Evolutionary conservation across 2,329 filamentous ascomycete species (phyloP), one percentile per base, ranked within the genome.

Genomic region (Stachybotrys chlorohalonatus): DNA sequence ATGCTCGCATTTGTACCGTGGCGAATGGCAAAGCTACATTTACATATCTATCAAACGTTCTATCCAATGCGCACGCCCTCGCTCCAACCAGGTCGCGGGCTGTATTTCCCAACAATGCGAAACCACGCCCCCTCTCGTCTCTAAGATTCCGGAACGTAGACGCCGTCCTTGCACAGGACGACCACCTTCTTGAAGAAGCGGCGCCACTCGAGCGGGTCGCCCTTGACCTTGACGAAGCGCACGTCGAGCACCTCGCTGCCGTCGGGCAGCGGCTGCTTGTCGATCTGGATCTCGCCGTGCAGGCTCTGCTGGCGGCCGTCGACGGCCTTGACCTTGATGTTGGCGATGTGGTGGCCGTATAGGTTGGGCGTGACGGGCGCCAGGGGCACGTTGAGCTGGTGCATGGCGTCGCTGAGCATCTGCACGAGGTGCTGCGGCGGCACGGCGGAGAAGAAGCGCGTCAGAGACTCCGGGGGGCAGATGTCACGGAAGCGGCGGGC

Each of bases 181-280:
- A 89, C 89, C n/a, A 96, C 82, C 70, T 90, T 92, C 74, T 99
- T 99, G 78, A 99, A 99, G 68, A 99, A 90, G 39, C 94, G 79
- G 57, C 94, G 83, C 94, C 95, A 99, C 74, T 97, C 93, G 52
- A 99, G 73, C 6, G 94, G 94, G 74, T 99, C 94, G 6, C 94
- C 94, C 74, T 96, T 96, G 53, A 89, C 81, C 74, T 99, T 99
- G 60, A 95, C 82, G 67, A 99, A 97, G 52, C 90, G 81, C 31
- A 96, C 89, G 69, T 96, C 92, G 30, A 92, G 79, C 36, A 93
- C 71, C 57, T 88, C 86, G 60, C 72, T 73, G 9, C 74, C 74
- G 53, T 78, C 75, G 1, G 74, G 80, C 59, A 86, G 78, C 47
- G 71, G 68, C 66, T 82, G 82, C 70, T 75, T 81, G 65, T 93